phyloP scores from a whole-genome alignment of 176 grass and related monocot genomes.

The Oryza nivara region DNA sequence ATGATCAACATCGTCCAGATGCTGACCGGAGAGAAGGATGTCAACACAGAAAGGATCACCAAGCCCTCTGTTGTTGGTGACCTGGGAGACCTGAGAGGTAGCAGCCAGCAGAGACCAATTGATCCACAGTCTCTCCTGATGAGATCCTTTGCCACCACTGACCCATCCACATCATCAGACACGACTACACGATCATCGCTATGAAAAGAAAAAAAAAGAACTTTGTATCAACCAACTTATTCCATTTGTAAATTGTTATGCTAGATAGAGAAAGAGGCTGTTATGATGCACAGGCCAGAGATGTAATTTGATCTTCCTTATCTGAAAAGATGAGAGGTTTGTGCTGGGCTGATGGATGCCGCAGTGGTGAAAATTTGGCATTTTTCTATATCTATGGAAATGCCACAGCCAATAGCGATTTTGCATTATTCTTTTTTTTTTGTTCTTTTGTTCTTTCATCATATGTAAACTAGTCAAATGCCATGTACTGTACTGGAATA shows the following conservation, averaged over 20 bases:
- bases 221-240: background rate
- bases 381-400: background rate
- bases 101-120: conserved; percentile 22
- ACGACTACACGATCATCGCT: conserved; percentile 21
- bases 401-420: background rate
- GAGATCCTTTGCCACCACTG: conserved; percentile 34
- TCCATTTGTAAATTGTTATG: conserved; percentile 15
- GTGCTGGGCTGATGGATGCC: background rate
- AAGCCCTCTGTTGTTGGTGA: conserved; percentile 66
- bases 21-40: conserved; percentile 63
- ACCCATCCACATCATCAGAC: conserved; percentile 41
- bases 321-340: background rate
- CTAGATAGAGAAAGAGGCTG: background rate
- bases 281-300: conserved; percentile 17
- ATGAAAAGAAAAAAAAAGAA: background rate
- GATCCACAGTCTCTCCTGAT: background rate
- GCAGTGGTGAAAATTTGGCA: background rate
- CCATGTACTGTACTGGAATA: background rate
- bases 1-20: conserved; percentile 63
- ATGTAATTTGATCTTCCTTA: background rate
- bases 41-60: conserved; percentile 57
- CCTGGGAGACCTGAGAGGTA: conserved; percentile 50
- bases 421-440: background rate
- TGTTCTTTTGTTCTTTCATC: background rate
- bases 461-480: background rate